Percentiles rank a stretch among this genome's conserved stretches.
phyloP scores from a whole-genome alignment of 306 rosid species.

The Malus orientalis region DNA sequence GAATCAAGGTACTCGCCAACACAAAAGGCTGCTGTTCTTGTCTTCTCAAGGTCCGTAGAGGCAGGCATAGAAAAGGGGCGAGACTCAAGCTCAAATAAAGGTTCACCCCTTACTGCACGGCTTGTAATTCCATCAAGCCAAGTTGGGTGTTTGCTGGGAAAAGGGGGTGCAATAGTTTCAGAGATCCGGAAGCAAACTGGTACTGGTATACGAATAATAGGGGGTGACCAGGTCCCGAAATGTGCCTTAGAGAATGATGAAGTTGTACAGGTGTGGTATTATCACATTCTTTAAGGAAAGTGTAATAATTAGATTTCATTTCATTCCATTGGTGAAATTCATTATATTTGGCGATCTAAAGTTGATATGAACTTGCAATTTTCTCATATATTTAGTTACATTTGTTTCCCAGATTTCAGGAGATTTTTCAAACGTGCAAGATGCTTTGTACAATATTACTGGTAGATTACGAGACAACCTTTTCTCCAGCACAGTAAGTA shows the following conservation, averaged over 20 bases:
- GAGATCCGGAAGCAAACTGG: constrained; percentile 86
- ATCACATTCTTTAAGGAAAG: neutral
- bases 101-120: constrained; percentile 54
- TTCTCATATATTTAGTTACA: neutral
- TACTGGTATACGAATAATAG: constrained; percentile 59
- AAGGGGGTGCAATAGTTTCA: constrained; percentile 76
- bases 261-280: constrained; percentile 63
- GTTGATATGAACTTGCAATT: neutral
- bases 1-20: constrained; percentile 87
- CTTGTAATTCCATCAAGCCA: constrained; percentile 74
- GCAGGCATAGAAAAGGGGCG: constrained; percentile 60
- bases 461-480: constrained; percentile 89
- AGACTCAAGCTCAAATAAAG: constrained; percentile 47
- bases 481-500: constrained; percentile 45
- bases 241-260: constrained; percentile 66
- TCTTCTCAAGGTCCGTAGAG: constrained; percentile 70
- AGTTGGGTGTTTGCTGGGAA: constrained; percentile 95
- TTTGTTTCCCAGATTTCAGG: constrained; percentile 68
- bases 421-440: constrained; percentile 81
- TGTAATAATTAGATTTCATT: neutral
- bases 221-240: constrained; percentile 74
- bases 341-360: neutral
- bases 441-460: constrained; percentile 83
- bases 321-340: constrained; percentile 8
- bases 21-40: constrained; percentile 82